Evolutionary conservation across 345 rosid genomes (phyloP).

Genomic region (Syzygium oleosum): DNA sequence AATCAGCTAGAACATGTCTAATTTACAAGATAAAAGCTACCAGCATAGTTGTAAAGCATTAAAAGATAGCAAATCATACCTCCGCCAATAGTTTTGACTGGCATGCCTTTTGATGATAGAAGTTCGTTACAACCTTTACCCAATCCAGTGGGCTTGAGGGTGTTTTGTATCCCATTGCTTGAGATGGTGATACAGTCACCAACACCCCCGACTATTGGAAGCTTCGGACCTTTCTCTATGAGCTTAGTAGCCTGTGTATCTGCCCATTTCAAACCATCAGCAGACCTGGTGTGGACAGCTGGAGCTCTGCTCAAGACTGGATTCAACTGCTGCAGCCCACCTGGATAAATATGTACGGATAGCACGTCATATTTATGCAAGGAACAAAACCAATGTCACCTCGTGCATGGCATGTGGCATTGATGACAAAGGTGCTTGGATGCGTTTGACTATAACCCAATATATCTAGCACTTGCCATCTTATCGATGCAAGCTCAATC

Average conservation of each 20-base stretch:
- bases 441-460: neutral
- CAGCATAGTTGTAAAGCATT: neutral
- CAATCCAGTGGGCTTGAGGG: constrained; percentile 13
- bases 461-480: neutral
- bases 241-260: constrained; percentile 31
- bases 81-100: constrained; percentile 24
- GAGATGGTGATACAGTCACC: constrained; percentile 29
- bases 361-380: neutral
- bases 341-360: constrained; percentile 22
- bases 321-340: constrained; percentile 55
- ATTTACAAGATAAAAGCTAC: neutral
- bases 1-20: neutral
- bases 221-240: constrained; percentile 31
- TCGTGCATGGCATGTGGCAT: neutral
- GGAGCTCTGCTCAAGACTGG: constrained; percentile 43
- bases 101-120: constrained; percentile 23
- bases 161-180: constrained; percentile 19
- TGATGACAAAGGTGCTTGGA: neutral
- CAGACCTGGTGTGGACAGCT: constrained; percentile 29
- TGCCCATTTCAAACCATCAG: constrained; percentile 34
- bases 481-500: neutral
- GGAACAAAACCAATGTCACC: constrained; percentile 5
- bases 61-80: neutral
- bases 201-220: constrained; percentile 30
- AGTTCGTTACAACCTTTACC: constrained; percentile 32